Base-by-base conservation (phyloP, 164 flowering plant genomes). In the Dillenia turbinata region DNA sequence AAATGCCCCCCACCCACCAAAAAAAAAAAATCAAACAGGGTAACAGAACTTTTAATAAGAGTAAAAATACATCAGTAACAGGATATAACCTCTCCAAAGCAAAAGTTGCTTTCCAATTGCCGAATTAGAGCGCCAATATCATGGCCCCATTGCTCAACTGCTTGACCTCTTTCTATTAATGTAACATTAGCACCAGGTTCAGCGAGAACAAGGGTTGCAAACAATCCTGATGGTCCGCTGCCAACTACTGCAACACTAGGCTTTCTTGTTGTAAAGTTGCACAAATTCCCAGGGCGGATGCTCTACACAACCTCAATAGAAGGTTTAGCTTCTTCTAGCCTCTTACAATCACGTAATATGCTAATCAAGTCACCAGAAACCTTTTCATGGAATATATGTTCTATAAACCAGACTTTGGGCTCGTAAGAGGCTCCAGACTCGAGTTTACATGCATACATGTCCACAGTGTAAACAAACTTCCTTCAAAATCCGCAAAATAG, bases 161-260 rank as follows among this genome's bases (percentile, higher is more conserved):
- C 75, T 74, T 87, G 85, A 48, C 99, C 99, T 76, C 98, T 84
- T 79, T 95, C 99, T 57, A 95, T 71, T 51, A 95, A 55, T 40
- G 92, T 85, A 66, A 95, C 98, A 63, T 92, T 92, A 40, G 93
- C 98, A 67, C 97, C 99, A 78, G 87, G 79, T 78, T 92, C 99
- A 17, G 85, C 97, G 65, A 95, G 98, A 60, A 88, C 99, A 62
- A 92, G 98, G 67, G 96, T 68, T 63, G 97, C 97, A 84, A 95
- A 92, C 75, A 95, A 79, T 15, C 98, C 97, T 3, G 99, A 77
- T 47, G 98, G 98, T 16, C 98, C 99, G 69, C 96, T 81, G 9
- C 99, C 99, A 59, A 95, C 96, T 54, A 92, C 89, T 9, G 84
- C 96, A 70, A 95, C 74, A 78, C 77, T 88, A 9, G 97, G 97